phyloP scores from a whole-genome alignment of 495 filamentous ascomycete species.

The Astrocystis sublimbata region DNA sequence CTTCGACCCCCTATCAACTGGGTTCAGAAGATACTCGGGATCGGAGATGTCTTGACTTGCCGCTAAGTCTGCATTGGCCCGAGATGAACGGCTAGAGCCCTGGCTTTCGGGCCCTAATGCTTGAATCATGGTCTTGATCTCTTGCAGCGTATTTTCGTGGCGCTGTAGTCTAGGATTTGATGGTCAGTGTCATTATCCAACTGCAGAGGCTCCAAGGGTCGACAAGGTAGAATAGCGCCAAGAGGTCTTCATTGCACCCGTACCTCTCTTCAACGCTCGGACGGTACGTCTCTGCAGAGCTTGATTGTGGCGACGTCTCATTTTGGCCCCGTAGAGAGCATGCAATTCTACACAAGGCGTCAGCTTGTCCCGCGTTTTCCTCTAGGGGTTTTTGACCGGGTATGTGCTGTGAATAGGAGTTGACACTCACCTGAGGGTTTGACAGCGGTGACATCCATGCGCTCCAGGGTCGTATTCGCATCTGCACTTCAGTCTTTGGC shows the following conservation, averaged over 20 bases:
- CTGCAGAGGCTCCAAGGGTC: neutral
- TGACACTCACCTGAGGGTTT: slow-evolving; percentile 29
- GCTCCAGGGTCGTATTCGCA: slow-evolving; percentile 33
- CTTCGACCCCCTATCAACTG: slow-evolving; percentile 32
- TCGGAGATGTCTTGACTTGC: slow-evolving; percentile 14
- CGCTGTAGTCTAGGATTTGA: slow-evolving; percentile 23
- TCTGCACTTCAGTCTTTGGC: slow-evolving; percentile 33
- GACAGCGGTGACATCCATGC: slow-evolving; percentile 31
- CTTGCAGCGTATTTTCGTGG: slow-evolving; percentile 28
- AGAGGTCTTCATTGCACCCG: neutral
- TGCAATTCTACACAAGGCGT: slow-evolving; percentile 21
- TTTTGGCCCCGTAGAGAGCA: slow-evolving; percentile 32
- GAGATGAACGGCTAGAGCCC: neutral
- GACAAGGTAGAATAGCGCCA: neutral
- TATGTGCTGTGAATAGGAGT: neutral
- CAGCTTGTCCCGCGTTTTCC: neutral
- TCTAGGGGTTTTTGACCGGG: no score
- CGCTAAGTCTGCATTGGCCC: neutral
- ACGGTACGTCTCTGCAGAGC: slow-evolving; percentile 6
- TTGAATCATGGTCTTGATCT: slow-evolving; percentile 30
- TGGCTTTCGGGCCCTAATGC: slow-evolving; percentile 8
- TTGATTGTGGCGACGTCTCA: slow-evolving; percentile 3
- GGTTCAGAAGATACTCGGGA: slow-evolving; percentile 28
- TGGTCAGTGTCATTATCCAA: neutral
- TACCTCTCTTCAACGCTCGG: slow-evolving; percentile 32